Base-by-base conservation (phyloP, 2,329 filamentous ascomycete genomes). In the Amauroascus niger region DNA sequence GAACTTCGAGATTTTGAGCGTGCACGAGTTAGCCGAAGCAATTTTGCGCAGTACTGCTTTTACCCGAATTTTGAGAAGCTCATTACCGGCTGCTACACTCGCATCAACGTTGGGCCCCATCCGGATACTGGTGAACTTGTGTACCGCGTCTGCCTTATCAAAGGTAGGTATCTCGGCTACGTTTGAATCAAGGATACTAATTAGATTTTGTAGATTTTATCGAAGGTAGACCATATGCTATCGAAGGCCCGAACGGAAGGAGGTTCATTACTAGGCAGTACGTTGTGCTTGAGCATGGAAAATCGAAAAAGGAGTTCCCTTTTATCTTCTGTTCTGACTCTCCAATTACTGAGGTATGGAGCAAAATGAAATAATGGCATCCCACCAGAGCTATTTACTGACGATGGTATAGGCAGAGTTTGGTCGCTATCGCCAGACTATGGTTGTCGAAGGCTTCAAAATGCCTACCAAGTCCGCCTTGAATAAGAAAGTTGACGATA, bases 1-100 rank as follows among this genome's bases (percentile, higher is more conserved):
- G 82, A 86, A 33, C 74, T 95, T 18, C 79, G 78, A n/a, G 88
- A 97, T 67, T 82, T 91, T 59, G 86, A 97, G 65, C 82, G 87
- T 49, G 81, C 91, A 51, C 82, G 88, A 54, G 80, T 98, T 55
- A 88, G 90, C 48, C 82, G 93, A 58, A 86, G 81, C 60, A 87
- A 89, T 64, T 95, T 98, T 67, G 85, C 86, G 6, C 83, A 91
- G 64, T 86, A 95, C 53, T 96, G 89, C 76, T 95, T 95, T 73
- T 91, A 90, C 61, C 93, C 93, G 9, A 84, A 84, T 3, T 96
- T 98, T 61, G 87, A 95, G 53, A 74, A 86, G 7, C 79, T 86
- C 28, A 86, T 96, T 63, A 81, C 77, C 14, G 88, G 88, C 49
- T 94, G 89, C 69, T 98, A 86, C 67, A 84, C 85, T 35, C 87